Conservation (phyloP, 2,329 filamentous ascomycete species). For the Diaporthe capsici region DNA sequence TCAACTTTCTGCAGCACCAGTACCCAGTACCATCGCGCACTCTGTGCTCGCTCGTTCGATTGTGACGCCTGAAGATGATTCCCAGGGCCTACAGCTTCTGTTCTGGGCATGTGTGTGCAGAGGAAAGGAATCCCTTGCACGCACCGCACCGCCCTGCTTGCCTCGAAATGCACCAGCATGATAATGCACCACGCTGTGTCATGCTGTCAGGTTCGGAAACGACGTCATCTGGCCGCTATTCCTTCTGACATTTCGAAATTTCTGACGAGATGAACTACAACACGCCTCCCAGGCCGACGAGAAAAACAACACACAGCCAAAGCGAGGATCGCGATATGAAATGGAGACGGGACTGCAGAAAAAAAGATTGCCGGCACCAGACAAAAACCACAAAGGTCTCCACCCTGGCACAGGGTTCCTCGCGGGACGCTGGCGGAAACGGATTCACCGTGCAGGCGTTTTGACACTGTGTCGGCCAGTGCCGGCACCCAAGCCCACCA, state of each 20-base stretch:
- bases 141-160: neutral
- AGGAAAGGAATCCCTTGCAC: slow-evolving; percentile 7
- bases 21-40: neutral
- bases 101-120: neutral
- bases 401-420: slow-evolving; percentile 10
- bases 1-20: slow-evolving; percentile 34
- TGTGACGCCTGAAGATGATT: slow-evolving; percentile 14
- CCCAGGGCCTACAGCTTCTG: neutral
- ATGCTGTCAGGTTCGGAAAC: neutral
- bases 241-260: neutral
- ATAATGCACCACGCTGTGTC: neutral
- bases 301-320: slow-evolving; percentile 2
- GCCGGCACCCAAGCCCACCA: slow-evolving; percentile 15
- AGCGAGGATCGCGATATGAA: slow-evolving; percentile 41
- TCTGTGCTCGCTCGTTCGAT: slow-evolving; percentile 32
- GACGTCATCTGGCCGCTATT: slow-evolving; percentile 17
- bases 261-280: slow-evolving; percentile 11
- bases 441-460: slow-evolving; percentile 16
- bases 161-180: neutral
- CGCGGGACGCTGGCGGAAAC: slow-evolving; percentile 34
- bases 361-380: slow-evolving; percentile 27
- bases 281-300: neutral
- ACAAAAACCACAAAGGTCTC: slow-evolving; percentile 34
- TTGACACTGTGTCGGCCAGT: slow-evolving; percentile 13
- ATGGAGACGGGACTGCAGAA: slow-evolving; percentile 33